Evolutionary conservation across 768 basidiomycete species (phyloP).

Genomic region (Serendipita sp.): DNA sequence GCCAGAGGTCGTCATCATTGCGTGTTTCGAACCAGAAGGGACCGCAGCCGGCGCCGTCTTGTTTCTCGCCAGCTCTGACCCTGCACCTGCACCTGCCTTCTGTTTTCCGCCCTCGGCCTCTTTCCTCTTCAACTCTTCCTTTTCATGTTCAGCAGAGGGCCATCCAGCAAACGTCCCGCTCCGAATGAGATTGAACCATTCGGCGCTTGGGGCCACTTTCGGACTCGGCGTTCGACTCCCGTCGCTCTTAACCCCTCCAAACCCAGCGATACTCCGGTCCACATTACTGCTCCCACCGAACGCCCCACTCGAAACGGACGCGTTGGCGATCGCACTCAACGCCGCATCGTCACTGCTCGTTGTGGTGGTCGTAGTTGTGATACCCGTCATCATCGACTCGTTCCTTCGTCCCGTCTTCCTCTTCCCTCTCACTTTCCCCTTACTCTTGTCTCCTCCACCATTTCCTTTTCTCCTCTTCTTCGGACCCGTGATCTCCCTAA

Average conservation of each 20-base stretch:
- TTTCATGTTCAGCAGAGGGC: background rate
- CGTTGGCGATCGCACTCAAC: background rate
- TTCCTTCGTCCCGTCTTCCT: background rate
- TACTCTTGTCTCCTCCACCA: background rate
- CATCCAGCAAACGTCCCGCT: background rate
- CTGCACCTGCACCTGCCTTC: background rate
- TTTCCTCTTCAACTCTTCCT: too few species aligned
- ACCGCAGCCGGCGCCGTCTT: background rate
- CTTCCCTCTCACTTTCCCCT: background rate
- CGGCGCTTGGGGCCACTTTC: constrained; percentile 3
- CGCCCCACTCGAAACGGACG: background rate
- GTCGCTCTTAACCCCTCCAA: background rate
- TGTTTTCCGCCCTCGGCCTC: too few species aligned
- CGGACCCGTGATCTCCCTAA: too few species aligned
- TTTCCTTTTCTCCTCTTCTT: background rate
- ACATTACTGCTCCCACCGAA: background rate
- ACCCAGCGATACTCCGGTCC: background rate
- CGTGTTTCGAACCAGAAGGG: background rate
- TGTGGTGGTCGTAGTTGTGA: background rate
- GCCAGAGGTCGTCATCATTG: background rate
- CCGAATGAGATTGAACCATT: background rate
- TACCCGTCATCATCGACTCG: background rate
- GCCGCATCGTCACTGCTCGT: background rate
- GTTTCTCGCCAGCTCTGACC: background rate
- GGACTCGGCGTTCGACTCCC: constrained; percentile 3